Base-by-base conservation (phyloP, 1,284 basidiomycete genomes). In the Tylopilus sp. region DNA sequence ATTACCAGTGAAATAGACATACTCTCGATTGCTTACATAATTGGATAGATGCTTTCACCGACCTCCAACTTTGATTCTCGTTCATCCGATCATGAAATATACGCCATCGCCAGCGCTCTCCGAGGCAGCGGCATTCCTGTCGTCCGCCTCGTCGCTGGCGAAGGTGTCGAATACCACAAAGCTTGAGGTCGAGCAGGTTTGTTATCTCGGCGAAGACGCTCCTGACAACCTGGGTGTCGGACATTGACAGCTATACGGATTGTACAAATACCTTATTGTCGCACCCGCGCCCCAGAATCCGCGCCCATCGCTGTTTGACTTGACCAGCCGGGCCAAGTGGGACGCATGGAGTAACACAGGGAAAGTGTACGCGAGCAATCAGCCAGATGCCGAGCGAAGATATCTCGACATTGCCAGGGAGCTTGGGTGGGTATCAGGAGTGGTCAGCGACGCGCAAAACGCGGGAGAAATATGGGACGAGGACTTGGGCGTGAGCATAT, bases 281-380 rank as follows among this genome's bases (percentile, higher is more conserved):
- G 78, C 83, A 0, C 66, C 78, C 14, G 64, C 59, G n/a, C 84
- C 90, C 20, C 75, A 72, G 32, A 75, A 73, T 8, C 65, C 83
- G 5, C 81, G 88, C 3, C 94, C 93, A 1, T 90, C 88, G 7
- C 77, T 95, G 28, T 91, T 94, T 63, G 90, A 91, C 58, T 80
- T 89, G 65, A 79, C 86, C 3, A 87, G 85, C 3, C 77, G 90
- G 29, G 91, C 92, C 3, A 95, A 95, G 70, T 92, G 90, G 86
- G 92, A 94, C 65, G 88, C 91, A 2, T 95, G 92, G 91, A 76
- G 68, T 29, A 64, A 73, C 7, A 69, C 76, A n/a, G 80, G 78
- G 5, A 76, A 76, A 57, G 75, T 71, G 20, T 88, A 85, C 58
- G 67, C 68, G 20, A 69, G 64, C n/a, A 64, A 65, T 9, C 65